These are phyloP conservation scores for Daedalea quercina DNA, from an alignment of 768 basidiomycete species.

Conservation along the genomic window DNA sequence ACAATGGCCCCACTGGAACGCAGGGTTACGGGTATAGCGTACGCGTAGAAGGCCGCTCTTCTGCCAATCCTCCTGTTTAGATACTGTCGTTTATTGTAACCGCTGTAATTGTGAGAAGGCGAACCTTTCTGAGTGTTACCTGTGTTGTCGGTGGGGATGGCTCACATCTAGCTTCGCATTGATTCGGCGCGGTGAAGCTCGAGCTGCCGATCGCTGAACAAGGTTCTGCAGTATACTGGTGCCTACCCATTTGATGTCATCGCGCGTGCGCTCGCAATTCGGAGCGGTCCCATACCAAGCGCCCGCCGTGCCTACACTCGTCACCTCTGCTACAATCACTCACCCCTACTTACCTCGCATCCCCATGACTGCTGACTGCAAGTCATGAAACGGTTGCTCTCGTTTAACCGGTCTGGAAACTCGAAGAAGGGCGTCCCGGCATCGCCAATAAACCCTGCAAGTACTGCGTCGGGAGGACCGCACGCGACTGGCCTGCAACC, in stretches of 20 bases:
- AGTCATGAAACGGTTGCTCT: slow-evolving; percentile 27
- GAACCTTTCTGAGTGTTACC: too few species aligned
- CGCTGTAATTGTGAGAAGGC: too few species aligned
- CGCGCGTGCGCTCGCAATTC: too few species aligned
- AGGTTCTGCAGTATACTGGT: background rate
- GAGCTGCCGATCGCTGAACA: too few species aligned
- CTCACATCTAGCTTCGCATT: too few species aligned
- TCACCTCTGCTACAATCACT: too few species aligned
- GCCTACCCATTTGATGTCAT: too few species aligned
- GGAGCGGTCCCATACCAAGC: too few species aligned
- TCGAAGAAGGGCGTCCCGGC: background rate
- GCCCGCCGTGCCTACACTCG: too few species aligned
- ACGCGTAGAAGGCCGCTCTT: slow-evolving; percentile 52
- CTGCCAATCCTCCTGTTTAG: slow-evolving; percentile 40
- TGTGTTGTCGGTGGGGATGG: too few species aligned
- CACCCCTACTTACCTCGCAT: too few species aligned
- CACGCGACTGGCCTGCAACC: slow-evolving; percentile 43
- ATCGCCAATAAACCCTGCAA: background rate
- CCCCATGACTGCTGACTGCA: background rate
- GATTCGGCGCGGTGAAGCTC: too few species aligned
- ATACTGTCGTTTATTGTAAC: background rate
- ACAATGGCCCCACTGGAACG: slow-evolving; percentile 67
- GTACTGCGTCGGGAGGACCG: slow-evolving; percentile 5
- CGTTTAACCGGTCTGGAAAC: slow-evolving; percentile 8
- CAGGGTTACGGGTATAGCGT: slow-evolving; percentile 77